Evolutionary conservation across 1,284 basidiomycete genomes (phyloP).

Genomic region (Stygiomarasmius scandens): DNA sequence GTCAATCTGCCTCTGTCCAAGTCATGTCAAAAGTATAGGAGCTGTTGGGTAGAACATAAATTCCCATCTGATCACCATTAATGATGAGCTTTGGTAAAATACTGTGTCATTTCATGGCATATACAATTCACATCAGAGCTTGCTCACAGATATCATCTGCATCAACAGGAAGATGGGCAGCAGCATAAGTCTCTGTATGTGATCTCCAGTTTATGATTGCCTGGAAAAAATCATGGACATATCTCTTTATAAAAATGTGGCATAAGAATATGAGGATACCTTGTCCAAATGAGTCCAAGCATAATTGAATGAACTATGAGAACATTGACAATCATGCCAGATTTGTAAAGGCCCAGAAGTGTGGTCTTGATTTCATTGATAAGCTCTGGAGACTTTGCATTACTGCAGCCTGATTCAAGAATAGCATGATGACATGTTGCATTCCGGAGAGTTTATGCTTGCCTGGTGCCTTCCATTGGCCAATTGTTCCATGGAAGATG

Average conservation of each 20-base stretch:
- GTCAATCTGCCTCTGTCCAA: constrained; percentile 27
- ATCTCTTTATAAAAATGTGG: no score
- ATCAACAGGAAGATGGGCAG: constrained; percentile 1
- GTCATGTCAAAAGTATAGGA: constrained; percentile 21
- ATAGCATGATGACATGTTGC: no score
- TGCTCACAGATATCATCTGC: neutral
- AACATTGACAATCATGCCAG: no score
- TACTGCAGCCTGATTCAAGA: no score
- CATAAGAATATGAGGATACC: no score
- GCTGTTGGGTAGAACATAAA: constrained; percentile 20
- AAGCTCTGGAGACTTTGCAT: no score
- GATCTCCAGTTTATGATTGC: neutral
- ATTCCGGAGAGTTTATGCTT: no score
- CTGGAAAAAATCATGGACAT: neutral
- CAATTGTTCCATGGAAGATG: neutral
- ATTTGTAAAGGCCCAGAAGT: no score
- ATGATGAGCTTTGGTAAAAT: neutral
- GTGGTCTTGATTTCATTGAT: no score
- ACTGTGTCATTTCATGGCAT: neutral
- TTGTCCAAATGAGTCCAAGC: no score
- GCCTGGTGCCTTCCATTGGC: neutral
- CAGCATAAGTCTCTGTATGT: neutral
- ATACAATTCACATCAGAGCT: neutral
- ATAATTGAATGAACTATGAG: no score
- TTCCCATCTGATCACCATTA: constrained; percentile 23